Base-by-base conservation (phyloP, 2,329 filamentous ascomycete species). In the Catunica adiposa region DNA sequence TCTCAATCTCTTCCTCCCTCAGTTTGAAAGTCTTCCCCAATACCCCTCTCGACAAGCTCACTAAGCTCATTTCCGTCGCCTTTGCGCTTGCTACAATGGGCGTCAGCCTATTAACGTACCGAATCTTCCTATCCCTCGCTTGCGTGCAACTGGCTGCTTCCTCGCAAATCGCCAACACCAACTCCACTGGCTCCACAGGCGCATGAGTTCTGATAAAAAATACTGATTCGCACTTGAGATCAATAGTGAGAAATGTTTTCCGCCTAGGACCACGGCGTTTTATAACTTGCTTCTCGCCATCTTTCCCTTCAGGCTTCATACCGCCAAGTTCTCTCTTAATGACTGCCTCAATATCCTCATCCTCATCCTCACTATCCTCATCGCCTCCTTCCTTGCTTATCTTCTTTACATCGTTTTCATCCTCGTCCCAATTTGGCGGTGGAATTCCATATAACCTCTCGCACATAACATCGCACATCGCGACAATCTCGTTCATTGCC, bases 301-400 rank as follows among this genome's bases (percentile, higher is more conserved):
- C 23, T n/a, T 37, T 26, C 17, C n/a, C 34, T 17, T n/a, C 17
- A 69, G 63, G 55, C n/a, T 77, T 79, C 62, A 89, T 76, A 1
- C 70, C 73, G 26, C 74, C 75, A n/a, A 92, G 67, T 67, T 92
- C 87, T 64, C 80, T 81, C 61, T 79, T 66, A 61, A 92, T 86
- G 26, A 81, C 77, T 3, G 78, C 74, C 64, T 89, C 86, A 61
- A 92, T 87, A 62, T 88, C 84, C n/a, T 69, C 69, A 14, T 66
- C 67, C 0, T 73, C 73, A 17, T 70, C 70, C 4, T 71, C 71
- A 5, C 71, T 70, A 2, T 67, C 69, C 1, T 63, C 69, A 9
- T 62, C 67, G 9, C 20, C 26, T 25, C 17, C 25, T 7, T 26
- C 14, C 17, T 44, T 50, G n/a, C 11, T 51, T 15, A 2, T 23